These are phyloP conservation scores for Fistulifera solaris DNA, from an alignment of 108 stramenopile genomes.

Conservation along the genomic window DNA sequence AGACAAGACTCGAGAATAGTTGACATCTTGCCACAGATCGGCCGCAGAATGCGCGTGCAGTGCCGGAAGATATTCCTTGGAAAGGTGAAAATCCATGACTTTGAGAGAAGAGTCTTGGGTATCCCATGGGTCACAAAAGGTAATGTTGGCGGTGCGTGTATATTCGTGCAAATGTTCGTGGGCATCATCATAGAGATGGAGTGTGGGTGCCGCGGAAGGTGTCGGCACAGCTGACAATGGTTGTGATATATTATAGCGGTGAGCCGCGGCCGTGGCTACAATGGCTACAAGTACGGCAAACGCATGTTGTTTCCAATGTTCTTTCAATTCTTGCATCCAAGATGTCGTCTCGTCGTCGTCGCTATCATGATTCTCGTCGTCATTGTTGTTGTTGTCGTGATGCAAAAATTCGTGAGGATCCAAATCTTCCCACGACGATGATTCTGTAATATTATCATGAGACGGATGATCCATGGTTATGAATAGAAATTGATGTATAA, in stretches of 20 bases:
- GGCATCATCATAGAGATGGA: not conserved
- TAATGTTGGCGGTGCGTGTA: slow-evolving; percentile 30
- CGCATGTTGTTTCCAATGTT: not conserved
- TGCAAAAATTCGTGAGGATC: too few relatives aligned
- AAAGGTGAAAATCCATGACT: slow-evolving; percentile 37
- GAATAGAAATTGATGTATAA: too few relatives aligned
- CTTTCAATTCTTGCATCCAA: not conserved
- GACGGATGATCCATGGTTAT: too few relatives aligned
- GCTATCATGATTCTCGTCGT: not conserved
- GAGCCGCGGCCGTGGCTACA: not conserved
- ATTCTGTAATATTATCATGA: too few relatives aligned
- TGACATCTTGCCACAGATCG: slow-evolving; percentile 31
- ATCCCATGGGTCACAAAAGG: slow-evolving; percentile 20
- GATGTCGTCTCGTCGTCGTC: not conserved
- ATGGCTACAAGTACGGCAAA: not conserved
- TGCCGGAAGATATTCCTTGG: slow-evolving; percentile 18
- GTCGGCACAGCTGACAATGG: not conserved
- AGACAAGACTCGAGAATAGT: slow-evolving; percentile 10
- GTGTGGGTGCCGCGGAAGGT: not conserved
- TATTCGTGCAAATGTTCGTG: slow-evolving; percentile 24
- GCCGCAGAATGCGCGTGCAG: slow-evolving; percentile 27
- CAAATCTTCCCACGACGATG: too few relatives aligned
- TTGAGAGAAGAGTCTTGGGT: slow-evolving; percentile 5
- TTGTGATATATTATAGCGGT: not conserved
- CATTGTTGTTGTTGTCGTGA: too few relatives aligned